These are phyloP conservation scores for Euphorbia schlechtendalii DNA, from an alignment of 441 rosid species.

Conservation along the genomic window DNA sequence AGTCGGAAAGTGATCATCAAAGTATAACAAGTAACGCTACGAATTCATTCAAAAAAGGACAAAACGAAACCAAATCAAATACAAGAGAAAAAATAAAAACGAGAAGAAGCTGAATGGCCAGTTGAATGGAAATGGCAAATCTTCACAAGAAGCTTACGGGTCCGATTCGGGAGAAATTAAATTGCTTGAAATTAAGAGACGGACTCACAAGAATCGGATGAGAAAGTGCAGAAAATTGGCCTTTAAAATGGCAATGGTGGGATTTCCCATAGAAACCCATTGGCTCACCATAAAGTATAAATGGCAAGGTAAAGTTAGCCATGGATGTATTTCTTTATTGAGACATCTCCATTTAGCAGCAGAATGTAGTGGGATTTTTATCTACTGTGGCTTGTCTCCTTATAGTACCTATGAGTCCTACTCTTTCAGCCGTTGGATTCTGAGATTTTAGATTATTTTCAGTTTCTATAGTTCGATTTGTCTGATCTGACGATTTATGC, in stretches of 20 bases:
- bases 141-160: neutral
- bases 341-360: neutral
- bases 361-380: neutral
- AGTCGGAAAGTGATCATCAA: no score
- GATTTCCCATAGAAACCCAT: constrained; percentile 8
- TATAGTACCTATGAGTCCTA: neutral
- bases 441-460: neutral
- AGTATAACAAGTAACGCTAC: neutral
- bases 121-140: no score
- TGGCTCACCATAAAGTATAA: constrained; percentile 5
- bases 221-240: neutral
- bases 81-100: neutral
- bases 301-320: constrained; percentile 20
- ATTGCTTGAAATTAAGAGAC: constrained; percentile 6
- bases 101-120: constrained; percentile 4
- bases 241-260: constrained; percentile 4
- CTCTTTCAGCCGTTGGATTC: constrained; percentile 4
- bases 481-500: neutral
- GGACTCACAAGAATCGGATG: constrained; percentile 1
- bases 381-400: neutral
- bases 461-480: neutral
- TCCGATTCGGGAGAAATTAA: neutral
- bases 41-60: neutral
- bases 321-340: constrained; percentile 13
- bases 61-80: neutral